A percentile compares a stretch with the other conserved stretches of the same genome.
phyloP scores from a whole-genome alignment of 805 yeast genomes.

The Candida sithepensis region DNA sequence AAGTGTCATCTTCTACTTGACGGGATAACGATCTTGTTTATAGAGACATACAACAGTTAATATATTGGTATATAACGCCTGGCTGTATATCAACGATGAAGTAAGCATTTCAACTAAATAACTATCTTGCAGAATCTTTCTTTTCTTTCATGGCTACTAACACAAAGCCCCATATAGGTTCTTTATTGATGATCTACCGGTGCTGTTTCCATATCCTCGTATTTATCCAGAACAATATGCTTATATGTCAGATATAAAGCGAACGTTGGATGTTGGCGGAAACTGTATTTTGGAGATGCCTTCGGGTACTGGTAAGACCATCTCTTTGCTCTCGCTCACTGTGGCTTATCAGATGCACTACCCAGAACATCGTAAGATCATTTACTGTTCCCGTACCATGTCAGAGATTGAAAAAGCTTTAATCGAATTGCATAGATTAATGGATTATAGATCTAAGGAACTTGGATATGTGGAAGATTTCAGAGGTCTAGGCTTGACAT shows the following conservation, averaged over 20 bases:
- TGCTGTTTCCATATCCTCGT: slow-evolving; percentile 91
- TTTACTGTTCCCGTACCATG: slow-evolving; percentile 99
- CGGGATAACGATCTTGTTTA: too few relatives aligned
- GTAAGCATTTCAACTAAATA: too few relatives aligned
- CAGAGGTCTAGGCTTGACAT: slow-evolving; percentile 88
- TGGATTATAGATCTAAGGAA: slow-evolving; percentile 81
- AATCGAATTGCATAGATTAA: slow-evolving; percentile 81
- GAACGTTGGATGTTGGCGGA: slow-evolving; percentile 93
- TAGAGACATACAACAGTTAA: background rate
- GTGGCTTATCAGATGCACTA: slow-evolving; percentile 93
- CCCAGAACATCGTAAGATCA: slow-evolving; percentile 90
- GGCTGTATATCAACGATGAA: slow-evolving; percentile 8
- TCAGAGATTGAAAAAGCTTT: slow-evolving; percentile 97
- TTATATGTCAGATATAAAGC: slow-evolving; percentile 94
- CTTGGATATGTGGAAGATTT: slow-evolving; percentile 87
- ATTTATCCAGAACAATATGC: slow-evolving; percentile 98
- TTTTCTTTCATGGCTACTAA: slow-evolving; percentile 9
- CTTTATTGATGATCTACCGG: slow-evolving; percentile 92
- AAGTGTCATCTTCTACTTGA: too few relatives aligned
- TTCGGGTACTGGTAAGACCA: slow-evolving; percentile 98
- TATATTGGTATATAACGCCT: too few relatives aligned
- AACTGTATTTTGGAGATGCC: slow-evolving; percentile 98
- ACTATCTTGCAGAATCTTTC: too few relatives aligned
- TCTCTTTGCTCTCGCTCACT: slow-evolving; percentile 83
- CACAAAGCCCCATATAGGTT: slow-evolving; percentile 47